Conservation (phyloP, 1,284 basidiomycete genomes). For the Phylloboletellus chloephorus region DNA sequence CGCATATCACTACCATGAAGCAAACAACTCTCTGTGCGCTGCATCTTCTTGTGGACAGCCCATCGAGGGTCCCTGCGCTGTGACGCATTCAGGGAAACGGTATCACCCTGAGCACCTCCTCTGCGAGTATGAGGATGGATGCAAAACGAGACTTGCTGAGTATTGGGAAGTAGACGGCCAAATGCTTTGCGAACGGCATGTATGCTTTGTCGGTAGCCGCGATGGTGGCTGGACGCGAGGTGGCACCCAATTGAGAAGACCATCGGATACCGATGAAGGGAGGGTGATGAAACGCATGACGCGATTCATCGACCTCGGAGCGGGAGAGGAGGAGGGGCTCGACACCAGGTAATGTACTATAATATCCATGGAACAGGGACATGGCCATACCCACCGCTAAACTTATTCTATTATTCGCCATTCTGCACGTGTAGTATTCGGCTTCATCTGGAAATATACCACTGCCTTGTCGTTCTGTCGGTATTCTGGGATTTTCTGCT, state of each 20-base stretch:
- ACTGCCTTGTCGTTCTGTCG: conserved; percentile 18
- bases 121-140: conserved; percentile 60
- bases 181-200: conserved; percentile 80
- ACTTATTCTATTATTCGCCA: conserved; percentile 16
- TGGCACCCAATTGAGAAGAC: conserved; percentile 22
- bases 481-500: conserved; percentile 9
- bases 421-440: conserved; percentile 20
- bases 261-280: conserved; percentile 34
- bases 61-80: conserved; percentile 86
- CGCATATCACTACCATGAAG: conserved; percentile 86
- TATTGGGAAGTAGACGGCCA: conserved; percentile 83
- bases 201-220: conserved; percentile 27
- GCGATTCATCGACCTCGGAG: conserved; percentile 54
- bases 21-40: conserved; percentile 81
- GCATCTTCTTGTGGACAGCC: conserved; percentile 74
- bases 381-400: conserved; percentile 4
- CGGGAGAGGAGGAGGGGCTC: conserved; percentile 24
- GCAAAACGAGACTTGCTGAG: conserved; percentile 59
- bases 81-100: conserved; percentile 68
- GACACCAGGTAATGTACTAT: conserved; percentile 32
- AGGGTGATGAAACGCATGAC: conserved; percentile 60
- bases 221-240: conserved; percentile 16
- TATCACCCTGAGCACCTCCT: conserved; percentile 84
- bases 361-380: conserved; percentile 18
- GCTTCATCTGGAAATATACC: conserved; percentile 26